A percentile compares a stretch with the other conserved stretches of the same genome.
phyloP scores from a whole-genome alignment of 306 rosid species.

The Mucuna pruriens region DNA sequence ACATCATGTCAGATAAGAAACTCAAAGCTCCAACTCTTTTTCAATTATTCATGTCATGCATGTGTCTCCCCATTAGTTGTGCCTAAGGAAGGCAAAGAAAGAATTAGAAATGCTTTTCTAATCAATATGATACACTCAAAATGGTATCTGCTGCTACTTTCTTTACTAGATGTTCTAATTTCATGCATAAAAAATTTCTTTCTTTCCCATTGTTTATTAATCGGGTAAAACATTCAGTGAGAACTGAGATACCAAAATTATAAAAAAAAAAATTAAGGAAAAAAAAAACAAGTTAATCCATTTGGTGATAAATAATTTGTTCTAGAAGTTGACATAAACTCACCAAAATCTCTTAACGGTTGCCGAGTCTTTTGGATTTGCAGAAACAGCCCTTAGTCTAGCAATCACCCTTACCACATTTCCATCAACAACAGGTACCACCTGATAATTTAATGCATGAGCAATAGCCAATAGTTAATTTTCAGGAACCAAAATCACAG shows the following conservation, averaged over 20 bases:
- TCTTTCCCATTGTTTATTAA: not conserved
- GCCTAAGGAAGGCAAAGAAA: constrained; percentile 2
- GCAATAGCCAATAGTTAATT: constrained; percentile 22
- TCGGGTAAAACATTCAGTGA: not conserved
- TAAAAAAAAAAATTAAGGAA: not conserved
- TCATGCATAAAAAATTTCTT: not conserved
- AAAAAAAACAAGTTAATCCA: not conserved
- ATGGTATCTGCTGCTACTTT: not conserved
- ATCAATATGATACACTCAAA: not conserved
- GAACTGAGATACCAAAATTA: not conserved
- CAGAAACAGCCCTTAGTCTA: constrained; percentile 76
- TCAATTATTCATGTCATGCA: constrained; percentile 12
- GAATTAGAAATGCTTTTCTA: not conserved
- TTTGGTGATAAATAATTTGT: constrained; percentile 11
- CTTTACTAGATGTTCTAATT: not conserved
- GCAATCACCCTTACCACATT: constrained; percentile 92
- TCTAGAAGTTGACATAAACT: constrained; percentile 44
- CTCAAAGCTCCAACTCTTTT: constrained; percentile 6
- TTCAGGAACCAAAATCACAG: constrained; percentile 34
- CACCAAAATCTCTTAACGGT: constrained; percentile 83
- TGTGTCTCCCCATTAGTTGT: not conserved
- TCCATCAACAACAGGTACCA: constrained; percentile 93
- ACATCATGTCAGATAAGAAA: constrained; percentile 26
- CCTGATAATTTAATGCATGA: constrained; percentile 59
- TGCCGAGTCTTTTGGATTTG: constrained; percentile 71